These are phyloP conservation scores for Flueggea neowawraea DNA, from an alignment of 441 rosid genomes.

Conservation along the genomic window DNA sequence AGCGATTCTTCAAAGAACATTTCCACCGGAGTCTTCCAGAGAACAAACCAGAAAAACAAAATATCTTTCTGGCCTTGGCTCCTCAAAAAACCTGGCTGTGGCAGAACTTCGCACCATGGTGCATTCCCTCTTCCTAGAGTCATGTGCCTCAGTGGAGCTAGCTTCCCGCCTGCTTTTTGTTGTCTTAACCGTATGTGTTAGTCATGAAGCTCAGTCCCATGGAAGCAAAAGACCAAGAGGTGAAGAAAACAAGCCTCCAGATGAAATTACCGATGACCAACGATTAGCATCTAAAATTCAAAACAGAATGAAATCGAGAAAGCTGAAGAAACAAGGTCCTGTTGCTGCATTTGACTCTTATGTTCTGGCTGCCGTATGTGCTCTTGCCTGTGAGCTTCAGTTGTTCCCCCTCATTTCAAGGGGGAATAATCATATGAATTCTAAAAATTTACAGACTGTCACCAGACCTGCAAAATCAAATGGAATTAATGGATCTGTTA, in stretches of 20 bases:
- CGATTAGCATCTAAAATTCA: slow-evolving; percentile 37
- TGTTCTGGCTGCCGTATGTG: slow-evolving; percentile 97
- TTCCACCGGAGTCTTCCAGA: slow-evolving; percentile 60
- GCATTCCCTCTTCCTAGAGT: slow-evolving; percentile 93
- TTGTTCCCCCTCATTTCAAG: slow-evolving; percentile 76
- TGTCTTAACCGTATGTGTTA: slow-evolving; percentile 95
- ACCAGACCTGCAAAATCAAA: slow-evolving; percentile 57
- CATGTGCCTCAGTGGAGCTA: slow-evolving; percentile 90
- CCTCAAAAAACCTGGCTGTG: slow-evolving; percentile 91
- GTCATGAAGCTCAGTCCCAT: slow-evolving; percentile 92
- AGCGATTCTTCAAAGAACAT: slow-evolving; percentile 87
- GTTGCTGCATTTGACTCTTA: slow-evolving; percentile 98
- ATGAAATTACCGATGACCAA: slow-evolving; percentile 37
- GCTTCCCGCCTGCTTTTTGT: slow-evolving; percentile 96
- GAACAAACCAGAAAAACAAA: slow-evolving; percentile 58
- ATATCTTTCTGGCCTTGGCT: slow-evolving; percentile 47
- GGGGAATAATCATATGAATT: slow-evolving; percentile 42
- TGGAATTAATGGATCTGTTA: slow-evolving; percentile 65
- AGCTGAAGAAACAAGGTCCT: slow-evolving; percentile 83
- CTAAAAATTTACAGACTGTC: slow-evolving; percentile 29
- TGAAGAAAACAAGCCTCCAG: slow-evolving; percentile 41
- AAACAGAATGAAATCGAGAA: slow-evolving; percentile 41
- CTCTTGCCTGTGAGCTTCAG: slow-evolving; percentile 98
- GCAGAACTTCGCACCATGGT: slow-evolving; percentile 99
- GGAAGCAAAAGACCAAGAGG: slow-evolving; percentile 76